These are phyloP conservation scores for Cryptococcus jaspeensis DNA, from an alignment of 1,284 basidiomycete genomes.

Conservation along the genomic window DNA sequence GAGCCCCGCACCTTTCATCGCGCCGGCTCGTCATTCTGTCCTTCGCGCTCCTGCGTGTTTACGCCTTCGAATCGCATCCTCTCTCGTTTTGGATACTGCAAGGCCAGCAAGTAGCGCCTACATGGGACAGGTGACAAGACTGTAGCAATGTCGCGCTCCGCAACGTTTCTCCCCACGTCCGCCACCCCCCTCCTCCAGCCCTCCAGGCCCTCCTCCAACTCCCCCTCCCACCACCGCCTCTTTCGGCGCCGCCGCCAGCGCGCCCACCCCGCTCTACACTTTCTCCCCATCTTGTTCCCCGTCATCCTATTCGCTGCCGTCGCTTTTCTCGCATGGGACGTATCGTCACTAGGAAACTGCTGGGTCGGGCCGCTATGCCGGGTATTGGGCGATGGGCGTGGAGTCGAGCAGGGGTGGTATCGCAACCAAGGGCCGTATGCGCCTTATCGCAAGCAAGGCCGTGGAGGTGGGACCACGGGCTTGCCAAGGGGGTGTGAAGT, in stretches of 20 bases:
- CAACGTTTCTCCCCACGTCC: neutral
- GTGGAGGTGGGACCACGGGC: constrained; percentile 20
- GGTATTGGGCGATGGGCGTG: constrained; percentile 22
- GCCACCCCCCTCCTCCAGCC: constrained; percentile 1
- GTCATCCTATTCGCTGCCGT: constrained; percentile 73
- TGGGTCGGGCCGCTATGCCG: constrained; percentile 32
- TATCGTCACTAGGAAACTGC: constrained; percentile 49
- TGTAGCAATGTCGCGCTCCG: neutral
- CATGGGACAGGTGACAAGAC: no score
- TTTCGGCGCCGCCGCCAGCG: neutral
- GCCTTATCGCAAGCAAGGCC: constrained; percentile 23
- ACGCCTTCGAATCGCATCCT: no score
- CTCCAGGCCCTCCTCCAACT: neutral
- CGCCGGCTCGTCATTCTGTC: no score
- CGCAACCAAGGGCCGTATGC: constrained; percentile 42
- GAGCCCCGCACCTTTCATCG: no score
- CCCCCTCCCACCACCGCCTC: neutral
- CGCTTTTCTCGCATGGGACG: constrained; percentile 68
- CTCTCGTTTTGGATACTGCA: no score
- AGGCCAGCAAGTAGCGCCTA: no score
- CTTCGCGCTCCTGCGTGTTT: no score
- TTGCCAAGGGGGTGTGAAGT: constrained; percentile 42
- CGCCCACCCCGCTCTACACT: constrained; percentile 21
- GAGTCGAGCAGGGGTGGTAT: constrained; percentile 31
- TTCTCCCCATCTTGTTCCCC: constrained; percentile 71